A percentile compares a stretch with the other conserved stretches of the same genome.
phyloP scores from a whole-genome alignment of 2,329 filamentous ascomycete species.

The Herpomyces periplanetae region DNA sequence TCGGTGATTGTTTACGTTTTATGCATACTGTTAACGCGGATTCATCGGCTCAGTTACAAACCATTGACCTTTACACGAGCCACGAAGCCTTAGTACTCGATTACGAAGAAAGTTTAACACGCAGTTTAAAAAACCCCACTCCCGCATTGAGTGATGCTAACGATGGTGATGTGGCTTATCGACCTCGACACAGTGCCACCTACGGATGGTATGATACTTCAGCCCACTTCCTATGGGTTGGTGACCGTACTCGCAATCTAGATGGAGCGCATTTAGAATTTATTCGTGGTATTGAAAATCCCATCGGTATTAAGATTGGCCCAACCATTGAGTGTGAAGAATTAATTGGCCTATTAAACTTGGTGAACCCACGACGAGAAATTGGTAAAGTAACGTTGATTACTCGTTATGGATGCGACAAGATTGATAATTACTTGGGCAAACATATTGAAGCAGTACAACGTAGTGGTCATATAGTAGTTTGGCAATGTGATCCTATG shows the following conservation, averaged over 20 bases:
- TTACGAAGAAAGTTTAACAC: conserved; percentile 61
- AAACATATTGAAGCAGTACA: conserved; percentile 63
- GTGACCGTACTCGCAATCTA: conserved; percentile 70
- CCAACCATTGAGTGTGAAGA: conserved; percentile 41
- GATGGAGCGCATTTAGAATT: conserved; percentile 85
- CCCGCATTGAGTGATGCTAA: conserved; percentile 5
- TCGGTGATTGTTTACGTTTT: conserved; percentile 68
- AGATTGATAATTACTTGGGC: conserved; percentile 34
- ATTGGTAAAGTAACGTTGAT: conserved; percentile 82
- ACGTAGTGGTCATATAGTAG: conserved; percentile 29
- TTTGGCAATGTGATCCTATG: conserved; percentile 98
- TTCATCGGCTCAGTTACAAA: conserved; percentile 43
- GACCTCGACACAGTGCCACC: conserved; percentile 4
- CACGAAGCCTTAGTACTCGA: conserved; percentile 79
- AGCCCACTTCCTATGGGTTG: conserved; percentile 91
- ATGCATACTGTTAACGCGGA: conserved; percentile 75
- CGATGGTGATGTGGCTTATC: conserved; percentile 1
- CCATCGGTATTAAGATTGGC: conserved; percentile 80
- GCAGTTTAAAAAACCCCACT: conserved; percentile 23
- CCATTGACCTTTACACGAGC: conserved; percentile 73
- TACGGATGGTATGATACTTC: conserved; percentile 68
- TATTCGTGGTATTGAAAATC: conserved; percentile 80
- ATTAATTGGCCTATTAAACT: conserved; percentile 35
- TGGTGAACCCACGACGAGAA: conserved; percentile 44
- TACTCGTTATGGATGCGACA: conserved; percentile 53